Percentiles rank a stretch among this genome's conserved stretches.
Evolutionary conservation across 306 rosid genomes (phyloP).

Genomic region (Trifolium pratense): DNA sequence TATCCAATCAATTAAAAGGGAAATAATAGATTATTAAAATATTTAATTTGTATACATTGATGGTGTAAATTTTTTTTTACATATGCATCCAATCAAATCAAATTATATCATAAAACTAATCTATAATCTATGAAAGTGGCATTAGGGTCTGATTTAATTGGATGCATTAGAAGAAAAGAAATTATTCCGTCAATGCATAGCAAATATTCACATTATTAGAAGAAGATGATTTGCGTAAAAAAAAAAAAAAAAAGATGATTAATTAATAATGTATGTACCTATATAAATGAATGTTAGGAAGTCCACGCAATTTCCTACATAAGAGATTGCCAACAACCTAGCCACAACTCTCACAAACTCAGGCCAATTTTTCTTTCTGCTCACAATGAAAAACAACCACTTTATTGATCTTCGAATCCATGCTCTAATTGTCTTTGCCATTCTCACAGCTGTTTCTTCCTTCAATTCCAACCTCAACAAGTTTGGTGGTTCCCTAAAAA

Average conservation of each 20-base stretch:
- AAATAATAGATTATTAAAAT: neutral
- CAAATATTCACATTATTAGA: no score
- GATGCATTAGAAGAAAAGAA: no score
- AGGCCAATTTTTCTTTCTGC: slow-evolving; percentile 51
- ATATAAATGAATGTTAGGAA: slow-evolving; percentile 53
- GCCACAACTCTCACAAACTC: slow-evolving; percentile 46
- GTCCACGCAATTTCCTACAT: slow-evolving; percentile 48
- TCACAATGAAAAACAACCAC: slow-evolving; percentile 52
- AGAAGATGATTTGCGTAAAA: no score
- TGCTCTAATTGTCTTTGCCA: slow-evolving; percentile 37
- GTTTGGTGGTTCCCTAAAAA: slow-evolving; percentile 51
- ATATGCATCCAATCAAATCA: no score
- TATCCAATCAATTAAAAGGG: neutral
- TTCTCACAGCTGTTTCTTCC: slow-evolving; percentile 42
- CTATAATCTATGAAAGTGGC: no score
- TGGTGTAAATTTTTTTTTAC: no score
- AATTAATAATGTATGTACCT: slow-evolving; percentile 45
- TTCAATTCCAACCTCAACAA: slow-evolving; percentile 46
- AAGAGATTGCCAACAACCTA: slow-evolving; percentile 56
- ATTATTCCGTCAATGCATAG: no score
- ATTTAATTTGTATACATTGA: no score
- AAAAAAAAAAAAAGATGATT: no score
- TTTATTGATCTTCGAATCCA: slow-evolving; percentile 55
- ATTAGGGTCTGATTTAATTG: no score
- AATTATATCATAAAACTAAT: no score